Conservation (phyloP, 768 basidiomycete genomes). For the Galerina marginata region DNA sequence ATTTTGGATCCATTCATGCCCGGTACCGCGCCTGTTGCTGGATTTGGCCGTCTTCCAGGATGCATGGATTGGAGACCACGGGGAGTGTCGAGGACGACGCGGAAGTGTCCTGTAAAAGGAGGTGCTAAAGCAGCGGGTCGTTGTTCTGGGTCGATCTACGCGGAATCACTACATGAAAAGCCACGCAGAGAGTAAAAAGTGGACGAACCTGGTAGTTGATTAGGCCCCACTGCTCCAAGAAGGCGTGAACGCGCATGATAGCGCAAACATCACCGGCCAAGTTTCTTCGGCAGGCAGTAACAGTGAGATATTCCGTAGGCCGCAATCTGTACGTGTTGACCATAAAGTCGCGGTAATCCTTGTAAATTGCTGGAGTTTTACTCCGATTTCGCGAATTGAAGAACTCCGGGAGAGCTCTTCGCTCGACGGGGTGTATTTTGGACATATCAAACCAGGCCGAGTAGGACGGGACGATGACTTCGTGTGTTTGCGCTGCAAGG, state of each 20-base stretch:
- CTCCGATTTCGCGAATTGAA: slow-evolving; percentile 94
- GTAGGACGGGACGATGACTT: slow-evolving; percentile 96
- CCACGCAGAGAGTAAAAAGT: background rate
- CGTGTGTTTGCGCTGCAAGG: slow-evolving; percentile 96
- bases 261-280: slow-evolving; percentile 98
- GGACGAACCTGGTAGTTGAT: slow-evolving; percentile 93
- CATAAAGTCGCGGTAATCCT: slow-evolving; percentile 99
- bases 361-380: slow-evolving; percentile 97
- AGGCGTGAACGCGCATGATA: slow-evolving; percentile 98
- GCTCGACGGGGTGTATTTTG: slow-evolving; percentile 90
- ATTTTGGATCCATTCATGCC: slow-evolving; percentile 52
- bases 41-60: slow-evolving; percentile 67
- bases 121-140: slow-evolving; percentile 93
- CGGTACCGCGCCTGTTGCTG: slow-evolving; percentile 34
- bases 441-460: slow-evolving; percentile 98
- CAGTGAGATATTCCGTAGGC: slow-evolving; percentile 94
- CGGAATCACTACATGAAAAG: slow-evolving; percentile 7
- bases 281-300: slow-evolving; percentile 95
- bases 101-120: slow-evolving; percentile 98
- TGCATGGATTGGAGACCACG: slow-evolving; percentile 95
- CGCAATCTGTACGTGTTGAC: slow-evolving; percentile 96
- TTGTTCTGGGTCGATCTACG: slow-evolving; percentile 94
- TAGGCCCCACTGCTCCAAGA: slow-evolving; percentile 98
- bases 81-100: slow-evolving; percentile 95
- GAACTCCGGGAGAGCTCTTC: slow-evolving; percentile 94